Conservation (phyloP, 202 grass and related monocot genomes). For the Digitaria exilis region DNA sequence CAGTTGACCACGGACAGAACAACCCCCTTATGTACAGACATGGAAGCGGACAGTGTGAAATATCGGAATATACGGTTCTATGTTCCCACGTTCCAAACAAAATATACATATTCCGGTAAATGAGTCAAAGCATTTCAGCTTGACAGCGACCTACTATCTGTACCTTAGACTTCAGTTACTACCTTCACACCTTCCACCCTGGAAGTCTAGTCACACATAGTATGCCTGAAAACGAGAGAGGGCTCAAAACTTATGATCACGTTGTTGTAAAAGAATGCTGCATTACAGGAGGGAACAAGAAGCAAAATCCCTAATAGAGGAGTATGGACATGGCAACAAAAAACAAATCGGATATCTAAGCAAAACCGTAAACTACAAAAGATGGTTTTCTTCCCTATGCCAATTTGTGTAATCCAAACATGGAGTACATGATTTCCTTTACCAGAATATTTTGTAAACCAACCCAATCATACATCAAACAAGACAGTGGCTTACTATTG, state of each 20-base stretch:
- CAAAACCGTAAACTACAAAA: background rate
- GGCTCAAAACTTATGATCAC: conserved; percentile 2
- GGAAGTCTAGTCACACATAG: conserved; percentile 4
- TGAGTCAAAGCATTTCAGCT: conserved; percentile 23
- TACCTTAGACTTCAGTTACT: conserved; percentile 18
- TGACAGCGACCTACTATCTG: conserved; percentile 31
- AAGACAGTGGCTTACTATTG: background rate
- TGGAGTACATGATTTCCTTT: background rate
- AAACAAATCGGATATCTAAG: background rate
- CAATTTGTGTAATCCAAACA: background rate
- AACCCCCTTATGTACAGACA: conserved; percentile 24
- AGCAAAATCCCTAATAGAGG: background rate
- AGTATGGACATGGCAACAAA: background rate
- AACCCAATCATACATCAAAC: background rate
- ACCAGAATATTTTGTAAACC: background rate
- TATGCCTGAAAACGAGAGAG: conserved; percentile 40
- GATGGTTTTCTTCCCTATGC: background rate
- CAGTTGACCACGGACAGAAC: background rate
- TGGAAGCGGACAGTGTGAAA: background rate
- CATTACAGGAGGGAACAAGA: background rate
- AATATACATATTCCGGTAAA: conserved; percentile 35
- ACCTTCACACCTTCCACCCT: conserved; percentile 14
- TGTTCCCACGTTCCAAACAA: conserved; percentile 16
- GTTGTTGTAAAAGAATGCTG: conserved; percentile 11
- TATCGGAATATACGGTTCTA: conserved; percentile 15